Evolutionary conservation across 257 asterid species (phyloP), one percentile per base, ranked within the genome.

Genomic region (Euphrasia confusa): DNA sequence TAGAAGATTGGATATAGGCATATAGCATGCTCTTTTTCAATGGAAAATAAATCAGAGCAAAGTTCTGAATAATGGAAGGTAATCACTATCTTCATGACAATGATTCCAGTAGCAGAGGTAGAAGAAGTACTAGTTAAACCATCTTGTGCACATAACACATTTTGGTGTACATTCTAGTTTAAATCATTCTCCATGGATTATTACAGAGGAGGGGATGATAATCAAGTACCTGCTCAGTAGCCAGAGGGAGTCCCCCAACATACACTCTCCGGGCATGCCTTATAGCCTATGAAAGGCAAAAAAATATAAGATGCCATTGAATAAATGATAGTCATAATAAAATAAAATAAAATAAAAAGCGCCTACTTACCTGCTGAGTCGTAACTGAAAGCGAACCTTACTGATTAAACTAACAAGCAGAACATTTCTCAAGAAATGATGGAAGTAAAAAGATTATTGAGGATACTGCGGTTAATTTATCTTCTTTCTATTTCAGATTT

Each of bases 231-330:
- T 78, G 87, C 68, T 81, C 87, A 45, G 78, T 81, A 61, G 87
- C 78, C 64, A 67, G 63, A 3, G 87, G 84, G 68, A 81, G 87
- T 65, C 87, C 87, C 53, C 87, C 87, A 61, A 81, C 87, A 71
- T 81, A 81, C 39, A 81, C 87, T 63, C 82, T 77, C 18, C 87
- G 87, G 3, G 87, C 87, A 81, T 75, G 81, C 73, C 87, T 78
- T 58, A 84, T 81, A 68, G 87, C 87, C 87, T 81, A 69, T 4
- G 60, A 54, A 14, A 35, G 63, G 65, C 55, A 64, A 54, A 66
- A n/a, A 58, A 4, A 57, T 33, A 27, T 24, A 26, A 60, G 35
- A 30, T 54, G 18, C 58, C 24, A 7, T 21, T 21, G 24, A 21
- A 21, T 21, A 21, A 21, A 21, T 21, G 24, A 21, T 21, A 21